Percentiles rank a stretch among this genome's conserved stretches.
Conservation (phyloP, 805 yeast species). For the Cyberlindnera euphorbiiphila region DNA sequence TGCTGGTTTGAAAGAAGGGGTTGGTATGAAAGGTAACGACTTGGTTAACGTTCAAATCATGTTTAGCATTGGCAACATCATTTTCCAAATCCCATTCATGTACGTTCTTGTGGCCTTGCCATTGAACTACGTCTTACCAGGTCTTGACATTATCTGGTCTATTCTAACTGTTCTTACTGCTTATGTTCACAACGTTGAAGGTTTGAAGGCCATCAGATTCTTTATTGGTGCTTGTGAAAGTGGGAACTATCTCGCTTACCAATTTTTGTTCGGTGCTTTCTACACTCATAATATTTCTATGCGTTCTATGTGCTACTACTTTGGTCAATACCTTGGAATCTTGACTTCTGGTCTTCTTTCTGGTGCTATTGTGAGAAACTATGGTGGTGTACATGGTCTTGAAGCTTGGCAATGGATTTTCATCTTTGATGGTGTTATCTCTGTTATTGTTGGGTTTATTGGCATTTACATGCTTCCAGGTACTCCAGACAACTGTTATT, state of each 20-base stretch:
- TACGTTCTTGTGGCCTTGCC: conserved; percentile 46
- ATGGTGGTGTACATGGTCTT: conserved; percentile 38
- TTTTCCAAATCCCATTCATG: conserved; percentile 62
- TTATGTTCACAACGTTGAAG: conserved; percentile 42
- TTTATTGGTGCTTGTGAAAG: conserved; percentile 60
- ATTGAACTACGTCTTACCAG: conserved; percentile 54
- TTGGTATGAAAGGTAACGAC: conserved; percentile 45
- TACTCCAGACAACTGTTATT: conserved; percentile 43
- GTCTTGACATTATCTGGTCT: conserved; percentile 56
- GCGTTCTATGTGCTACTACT: conserved; percentile 51
- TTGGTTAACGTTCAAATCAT: conserved; percentile 50
- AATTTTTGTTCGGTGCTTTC: conserved; percentile 53
- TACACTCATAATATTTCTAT: conserved; percentile 43
- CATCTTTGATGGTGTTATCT: conserved; percentile 55
- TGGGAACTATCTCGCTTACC: conserved; percentile 52
- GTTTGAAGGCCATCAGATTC: conserved; percentile 54
- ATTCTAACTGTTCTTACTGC: conserved; percentile 48
- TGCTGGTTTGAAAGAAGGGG: conserved; percentile 59
- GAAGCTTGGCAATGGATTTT: conserved; percentile 68
- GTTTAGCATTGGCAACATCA: conserved; percentile 57
- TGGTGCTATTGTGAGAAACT: conserved; percentile 43
- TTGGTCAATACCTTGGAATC: conserved; percentile 51
- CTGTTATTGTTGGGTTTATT: conserved; percentile 52
- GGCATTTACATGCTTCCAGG: conserved; percentile 61
- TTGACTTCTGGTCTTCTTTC: conserved; percentile 55